Conservation (phyloP, 495 filamentous ascomycete species). For the Lepraria neglecta region DNA sequence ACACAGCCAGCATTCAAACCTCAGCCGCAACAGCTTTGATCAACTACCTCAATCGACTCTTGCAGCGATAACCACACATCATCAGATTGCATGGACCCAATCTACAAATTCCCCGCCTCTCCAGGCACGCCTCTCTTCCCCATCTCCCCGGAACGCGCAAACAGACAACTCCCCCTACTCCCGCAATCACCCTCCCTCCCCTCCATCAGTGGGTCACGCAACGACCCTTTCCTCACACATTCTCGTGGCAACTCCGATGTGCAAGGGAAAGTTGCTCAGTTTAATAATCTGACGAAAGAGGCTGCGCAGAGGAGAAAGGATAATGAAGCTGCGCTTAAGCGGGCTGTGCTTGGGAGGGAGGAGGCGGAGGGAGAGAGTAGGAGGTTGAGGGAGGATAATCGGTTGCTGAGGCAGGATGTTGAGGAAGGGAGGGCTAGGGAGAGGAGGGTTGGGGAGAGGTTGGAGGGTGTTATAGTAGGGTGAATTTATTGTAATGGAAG, state of each 20-base stretch:
- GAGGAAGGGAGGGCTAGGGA: slow-evolving; percentile 69
- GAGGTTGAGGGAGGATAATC: slow-evolving; percentile 53
- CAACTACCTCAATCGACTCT: not conserved
- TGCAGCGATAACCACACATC: not conserved
- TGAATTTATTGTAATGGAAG: not conserved
- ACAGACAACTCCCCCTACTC: slow-evolving; percentile 55
- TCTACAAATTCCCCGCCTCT: slow-evolving; percentile 41
- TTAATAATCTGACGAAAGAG: slow-evolving; percentile 64
- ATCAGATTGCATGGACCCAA: slow-evolving; percentile 25
- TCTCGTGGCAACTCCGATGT: slow-evolving; percentile 59
- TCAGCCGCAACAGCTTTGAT: not conserved
- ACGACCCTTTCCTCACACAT: slow-evolving; percentile 31
- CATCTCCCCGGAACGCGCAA: slow-evolving; percentile 74
- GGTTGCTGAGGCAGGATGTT: slow-evolving; percentile 47
- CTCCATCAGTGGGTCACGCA: slow-evolving; percentile 38
- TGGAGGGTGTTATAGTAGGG: slow-evolving; percentile 68
- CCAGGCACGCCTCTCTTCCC: slow-evolving; percentile 61
- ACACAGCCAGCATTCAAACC: not conserved
- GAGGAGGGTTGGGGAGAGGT: slow-evolving; percentile 64
- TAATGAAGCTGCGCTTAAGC: slow-evolving; percentile 65
- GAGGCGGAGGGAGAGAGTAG: slow-evolving; percentile 68
- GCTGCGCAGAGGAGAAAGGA: slow-evolving; percentile 53
- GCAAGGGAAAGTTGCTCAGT: slow-evolving; percentile 76
- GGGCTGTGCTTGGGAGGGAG: slow-evolving; percentile 77
- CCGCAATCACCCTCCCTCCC: slow-evolving; percentile 50